Base-by-base conservation (phyloP, 1,139 yeast species). In the Casaregolazyma suthepensis region DNA sequence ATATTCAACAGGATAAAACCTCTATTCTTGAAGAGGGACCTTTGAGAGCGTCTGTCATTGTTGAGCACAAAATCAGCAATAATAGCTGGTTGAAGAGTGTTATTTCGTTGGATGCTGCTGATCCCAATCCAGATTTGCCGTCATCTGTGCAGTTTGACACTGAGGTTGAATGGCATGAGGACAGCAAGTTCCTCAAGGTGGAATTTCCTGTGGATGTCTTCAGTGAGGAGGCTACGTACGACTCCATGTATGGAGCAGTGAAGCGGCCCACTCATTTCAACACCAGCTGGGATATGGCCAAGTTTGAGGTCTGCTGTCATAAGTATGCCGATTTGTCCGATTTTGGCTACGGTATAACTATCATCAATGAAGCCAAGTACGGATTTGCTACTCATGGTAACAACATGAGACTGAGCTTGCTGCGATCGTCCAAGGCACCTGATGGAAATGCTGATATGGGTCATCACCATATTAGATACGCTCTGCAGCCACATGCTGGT, bases 391-490 rank as follows among this genome's bases (percentile, higher is more conserved):
- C 89, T 15, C 96, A 88, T 64, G 97, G 97, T 18, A 87, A 87
- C 62, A 71, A 83, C 63, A 86, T 90, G 81, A 79, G 96, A 53
- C 75, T 91, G 52, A 87, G 94, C 1, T 73, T 88, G 57, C 73
- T 87, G 61, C 80, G 96, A 66, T 81, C 95, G 26, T 87, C 96
- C 45, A 88, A 88, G 69, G 87, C 88, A 17, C 96, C 96, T 0
- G 96, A 89, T 73, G 87, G 83, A 40, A 75, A 80, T 63, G 96
- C 97, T 5, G 97, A 91, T 67, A 88, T 91, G 87, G 96, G 96
- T 3, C 70, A 75, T 23, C 97, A 91, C 67, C 75, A 75, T 54
- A 85, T 91, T 71, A 83, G 82, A 60, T 91, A 89, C 69, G 96
- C 95, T 0, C 71, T 91, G 50, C 78, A 79, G 56, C 96, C 96